Evolutionary conservation across 805 yeast species (phyloP).

Genomic region (Zygosaccharomyces lentus): DNA sequence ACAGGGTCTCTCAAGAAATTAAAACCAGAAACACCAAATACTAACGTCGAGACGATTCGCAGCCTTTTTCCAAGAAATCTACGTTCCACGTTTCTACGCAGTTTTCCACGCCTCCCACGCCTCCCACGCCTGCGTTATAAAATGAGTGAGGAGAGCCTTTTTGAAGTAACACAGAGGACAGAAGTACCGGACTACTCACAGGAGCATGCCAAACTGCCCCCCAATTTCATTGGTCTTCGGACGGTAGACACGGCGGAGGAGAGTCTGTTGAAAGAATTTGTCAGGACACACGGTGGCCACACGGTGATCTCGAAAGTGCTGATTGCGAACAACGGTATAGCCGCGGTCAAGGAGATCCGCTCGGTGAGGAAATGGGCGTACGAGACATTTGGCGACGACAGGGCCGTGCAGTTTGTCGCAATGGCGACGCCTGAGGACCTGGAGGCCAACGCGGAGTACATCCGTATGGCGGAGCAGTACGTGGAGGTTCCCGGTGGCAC

Average conservation of each 20-base stretch:
- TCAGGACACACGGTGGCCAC: slow-evolving; percentile 83
- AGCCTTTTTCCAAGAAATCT: slow-evolving; percentile 2
- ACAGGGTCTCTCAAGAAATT: no score
- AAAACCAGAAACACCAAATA: slow-evolving; percentile 1
- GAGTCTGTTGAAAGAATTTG: slow-evolving; percentile 77
- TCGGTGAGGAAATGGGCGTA: slow-evolving; percentile 98
- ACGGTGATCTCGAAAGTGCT: slow-evolving; percentile 84
- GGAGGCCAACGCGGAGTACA: slow-evolving; percentile 94
- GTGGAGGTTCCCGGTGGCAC: slow-evolving; percentile 99
- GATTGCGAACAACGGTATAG: slow-evolving; percentile 98
- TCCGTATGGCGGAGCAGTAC: slow-evolving; percentile 98
- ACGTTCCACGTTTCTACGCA: slow-evolving; percentile 1
- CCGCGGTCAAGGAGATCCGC: slow-evolving; percentile 97
- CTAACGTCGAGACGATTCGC: slow-evolving; percentile 7
- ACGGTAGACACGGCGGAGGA: slow-evolving; percentile 73
- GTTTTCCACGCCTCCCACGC: slow-evolving; percentile 10
- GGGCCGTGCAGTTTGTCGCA: slow-evolving; percentile 88
- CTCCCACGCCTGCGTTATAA: slow-evolving; percentile 1
- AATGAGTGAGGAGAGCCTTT: slow-evolving; percentile 42
- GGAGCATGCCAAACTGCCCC: slow-evolving; percentile 47
- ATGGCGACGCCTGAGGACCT: slow-evolving; percentile 99
- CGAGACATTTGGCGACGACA: slow-evolving; percentile 96
- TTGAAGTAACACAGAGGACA: slow-evolving; percentile 34
- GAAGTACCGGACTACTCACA: slow-evolving; percentile 27
- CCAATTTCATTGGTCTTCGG: slow-evolving; percentile 79